Conservation (phyloP, 768 basidiomycete genomes). For the Termitomyces sp. region DNA sequence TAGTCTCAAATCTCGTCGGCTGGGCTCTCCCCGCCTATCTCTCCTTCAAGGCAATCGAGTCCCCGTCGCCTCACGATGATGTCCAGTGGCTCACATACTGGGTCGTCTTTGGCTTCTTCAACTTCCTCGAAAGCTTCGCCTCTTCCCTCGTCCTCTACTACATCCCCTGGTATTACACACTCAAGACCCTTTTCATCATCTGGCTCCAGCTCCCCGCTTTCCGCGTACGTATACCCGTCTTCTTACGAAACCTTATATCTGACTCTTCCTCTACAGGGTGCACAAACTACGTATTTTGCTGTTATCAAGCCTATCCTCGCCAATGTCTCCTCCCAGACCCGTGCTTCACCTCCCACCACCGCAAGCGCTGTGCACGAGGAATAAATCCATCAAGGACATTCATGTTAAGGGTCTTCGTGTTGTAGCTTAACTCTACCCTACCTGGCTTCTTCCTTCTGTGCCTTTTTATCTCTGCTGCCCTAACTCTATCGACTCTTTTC, state of each 20-base stretch:
- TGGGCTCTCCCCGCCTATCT: conserved; percentile 94
- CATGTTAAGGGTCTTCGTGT: background rate
- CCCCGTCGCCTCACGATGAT: conserved; percentile 78
- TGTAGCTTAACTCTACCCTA: conserved; percentile 1
- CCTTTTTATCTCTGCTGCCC: background rate
- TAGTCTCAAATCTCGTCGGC: conserved; percentile 92
- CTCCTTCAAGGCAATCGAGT: conserved; percentile 91
- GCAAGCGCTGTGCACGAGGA: conserved; percentile 34
- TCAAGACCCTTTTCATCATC: conserved; percentile 88
- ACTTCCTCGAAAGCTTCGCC: conserved; percentile 85
- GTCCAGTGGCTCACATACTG: conserved; percentile 98
- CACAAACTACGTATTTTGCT: conserved; percentile 72
- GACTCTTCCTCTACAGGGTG: conserved; percentile 51
- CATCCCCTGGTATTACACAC: conserved; percentile 88
- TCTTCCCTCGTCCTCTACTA: conserved; percentile 85
- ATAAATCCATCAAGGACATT: conserved; percentile 1
- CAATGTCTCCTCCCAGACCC: conserved; percentile 46
- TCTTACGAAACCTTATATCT: conserved; percentile 16
- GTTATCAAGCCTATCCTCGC: conserved; percentile 78
- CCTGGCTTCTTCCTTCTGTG: background rate
- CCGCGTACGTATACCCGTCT: conserved; percentile 52
- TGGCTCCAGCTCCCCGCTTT: conserved; percentile 88
- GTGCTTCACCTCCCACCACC: conserved; percentile 41
- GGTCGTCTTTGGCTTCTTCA: conserved; percentile 92
- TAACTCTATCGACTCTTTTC: background rate